These are phyloP conservation scores for Botrytis aclada DNA, from an alignment of 2,329 filamentous ascomycete species.

Conservation along the genomic window DNA sequence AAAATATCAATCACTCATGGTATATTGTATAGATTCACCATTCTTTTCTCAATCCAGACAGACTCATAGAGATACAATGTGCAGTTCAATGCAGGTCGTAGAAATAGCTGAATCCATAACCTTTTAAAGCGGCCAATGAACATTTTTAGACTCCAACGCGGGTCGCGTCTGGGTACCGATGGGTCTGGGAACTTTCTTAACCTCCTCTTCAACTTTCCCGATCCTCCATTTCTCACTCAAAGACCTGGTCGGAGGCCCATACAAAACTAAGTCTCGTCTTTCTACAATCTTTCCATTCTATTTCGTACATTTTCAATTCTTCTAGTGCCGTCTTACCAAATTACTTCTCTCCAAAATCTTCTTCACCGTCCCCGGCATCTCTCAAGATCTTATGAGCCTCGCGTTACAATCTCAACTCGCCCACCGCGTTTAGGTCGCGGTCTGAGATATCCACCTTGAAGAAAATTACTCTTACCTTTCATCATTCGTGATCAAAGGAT, in stretches of 20 bases:
- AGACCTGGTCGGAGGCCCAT: slow-evolving; percentile 19
- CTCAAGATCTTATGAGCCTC: slow-evolving; percentile 21
- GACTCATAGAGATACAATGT: no score
- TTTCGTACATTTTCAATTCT: background rate
- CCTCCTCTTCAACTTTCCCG: slow-evolving; percentile 7
- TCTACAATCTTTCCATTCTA: slow-evolving; percentile 3
- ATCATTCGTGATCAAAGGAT: slow-evolving; percentile 22
- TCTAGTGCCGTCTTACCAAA: slow-evolving; percentile 5
- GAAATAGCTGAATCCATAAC: background rate
- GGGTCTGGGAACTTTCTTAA: slow-evolving; percentile 15
- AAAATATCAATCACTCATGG: background rate
- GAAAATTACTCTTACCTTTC: slow-evolving; percentile 20
- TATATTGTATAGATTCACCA: background rate
- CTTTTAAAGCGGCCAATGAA: slow-evolving; percentile 15
- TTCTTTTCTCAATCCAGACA: background rate
- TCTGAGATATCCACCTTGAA: slow-evolving; percentile 25
- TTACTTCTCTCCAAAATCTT: background rate
- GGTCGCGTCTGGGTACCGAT: slow-evolving; percentile 20
- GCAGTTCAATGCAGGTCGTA: background rate
- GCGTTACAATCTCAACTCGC: slow-evolving; percentile 12
- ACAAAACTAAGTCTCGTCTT: slow-evolving; percentile 16
- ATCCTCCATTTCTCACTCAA: background rate
- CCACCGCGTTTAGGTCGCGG: slow-evolving; percentile 20
- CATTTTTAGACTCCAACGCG: slow-evolving; percentile 21
- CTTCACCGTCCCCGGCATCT: slow-evolving; percentile 26